A percentile compares a stretch with the other conserved stretches of the same genome.
Evolutionary conservation across 768 basidiomycete genomes (phyloP).

Genomic region (Suillus subaureus): DNA sequence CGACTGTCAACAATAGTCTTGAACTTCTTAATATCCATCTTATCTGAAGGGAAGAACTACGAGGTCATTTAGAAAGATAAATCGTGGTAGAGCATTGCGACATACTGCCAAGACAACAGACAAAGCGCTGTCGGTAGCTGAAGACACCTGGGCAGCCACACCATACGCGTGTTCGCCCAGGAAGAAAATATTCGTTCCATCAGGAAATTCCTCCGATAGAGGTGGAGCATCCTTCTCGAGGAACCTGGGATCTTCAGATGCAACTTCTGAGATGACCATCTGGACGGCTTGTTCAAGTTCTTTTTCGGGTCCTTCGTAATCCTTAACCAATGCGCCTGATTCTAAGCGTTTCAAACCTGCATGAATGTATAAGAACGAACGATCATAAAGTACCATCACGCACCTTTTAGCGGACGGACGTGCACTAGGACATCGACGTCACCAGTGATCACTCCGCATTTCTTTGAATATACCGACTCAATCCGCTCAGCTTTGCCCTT

Average conservation of each 20-base stretch:
- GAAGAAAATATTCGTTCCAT: conserved; percentile 92
- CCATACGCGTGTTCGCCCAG: conserved; percentile 94
- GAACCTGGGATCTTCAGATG: conserved; percentile 87
- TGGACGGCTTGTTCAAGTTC: conserved; percentile 88
- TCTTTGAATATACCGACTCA: conserved; percentile 86
- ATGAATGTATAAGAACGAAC: not conserved
- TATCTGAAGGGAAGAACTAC: conserved; percentile 88
- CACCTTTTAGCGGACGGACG: conserved; percentile 90
- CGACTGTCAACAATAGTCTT: conserved; percentile 60
- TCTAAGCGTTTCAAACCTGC: conserved; percentile 89
- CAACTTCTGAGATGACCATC: conserved; percentile 77
- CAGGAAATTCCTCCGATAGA: conserved; percentile 86
- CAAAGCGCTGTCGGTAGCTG: conserved; percentile 66
- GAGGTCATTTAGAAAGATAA: conserved; percentile 9
- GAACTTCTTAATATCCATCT: conserved; percentile 77
- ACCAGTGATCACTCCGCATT: conserved; percentile 84
- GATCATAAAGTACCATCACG: conserved; percentile 15
- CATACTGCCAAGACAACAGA: conserved; percentile 87
- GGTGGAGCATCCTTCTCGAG: conserved; percentile 82
- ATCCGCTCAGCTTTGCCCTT: conserved; percentile 79
- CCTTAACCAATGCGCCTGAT: conserved; percentile 90
- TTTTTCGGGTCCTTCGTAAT: conserved; percentile 83
- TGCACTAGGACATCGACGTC: conserved; percentile 81
- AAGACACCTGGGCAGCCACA: conserved; percentile 88
- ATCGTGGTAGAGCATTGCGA: conserved; percentile 6